Base-by-base conservation (phyloP, 768 basidiomycete species). In the Calvatia gigantea region DNA sequence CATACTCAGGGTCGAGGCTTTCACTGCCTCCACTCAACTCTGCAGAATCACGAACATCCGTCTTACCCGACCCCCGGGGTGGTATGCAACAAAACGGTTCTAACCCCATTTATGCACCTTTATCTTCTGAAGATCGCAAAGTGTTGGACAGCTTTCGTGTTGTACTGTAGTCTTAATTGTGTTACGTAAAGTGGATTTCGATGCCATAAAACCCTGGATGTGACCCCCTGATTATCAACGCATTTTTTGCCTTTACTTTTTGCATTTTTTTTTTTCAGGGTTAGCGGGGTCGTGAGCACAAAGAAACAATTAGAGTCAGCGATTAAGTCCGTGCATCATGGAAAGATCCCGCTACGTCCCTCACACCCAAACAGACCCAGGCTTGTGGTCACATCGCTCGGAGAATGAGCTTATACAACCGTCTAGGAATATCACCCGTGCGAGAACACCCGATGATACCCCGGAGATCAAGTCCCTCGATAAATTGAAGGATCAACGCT, bases 101-200 rank as follows among this genome's bases (percentile, higher is more conserved):
- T 43, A 32, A 35, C 27, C n/a, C 51, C n/a, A 38, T 39, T 5
- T 76, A 75, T 69, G 73, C 72, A 29, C 74, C 69, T 59, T 73
- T 72, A 46, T 83, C 82, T 8, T 70, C 78, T 43, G 84, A 86
- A 64, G 84, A 86, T 65, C 78, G 76, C 54, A 75, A 82, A 51
- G 80, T 75, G n/a, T 64, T 86, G 51, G 76, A 75, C 59, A 78
- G 80, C 42, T 79, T 86, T 63, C 41, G 74, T 76, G 23, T 65
- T 83, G 48, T 84, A 67, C 69, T 54, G 29, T 60, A 48, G 39
- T 25, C 38, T 29, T 38, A 43, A 53, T 53, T 33, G 14, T 19
- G 29, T 48, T 48, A 32, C 25, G 19, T 12, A 19, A 42, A 23
- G 25, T 21, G 11, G 7, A 8, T 42, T 19, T 21, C 21, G 19